Percentiles rank a stretch among this genome's conserved stretches.
Evolutionary conservation across 306 rosid species (phyloP).

Genomic region (Glycine latifolia): DNA sequence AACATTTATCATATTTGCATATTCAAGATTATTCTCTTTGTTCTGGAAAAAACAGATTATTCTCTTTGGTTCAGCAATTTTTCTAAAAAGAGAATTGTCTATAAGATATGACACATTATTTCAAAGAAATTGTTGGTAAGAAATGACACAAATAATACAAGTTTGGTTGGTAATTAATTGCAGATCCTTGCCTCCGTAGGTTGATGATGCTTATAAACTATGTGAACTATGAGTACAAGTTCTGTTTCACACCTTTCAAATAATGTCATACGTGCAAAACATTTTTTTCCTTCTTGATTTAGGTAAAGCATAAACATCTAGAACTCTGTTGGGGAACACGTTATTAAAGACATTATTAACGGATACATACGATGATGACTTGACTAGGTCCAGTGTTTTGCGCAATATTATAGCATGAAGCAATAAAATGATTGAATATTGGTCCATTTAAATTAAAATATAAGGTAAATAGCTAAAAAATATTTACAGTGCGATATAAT

Average conservation of each 20-base stretch:
- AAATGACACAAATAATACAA: background rate
- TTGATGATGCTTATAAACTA: background rate
- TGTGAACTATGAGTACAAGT: background rate
- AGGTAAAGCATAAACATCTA: background rate
- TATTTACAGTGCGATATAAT: no score
- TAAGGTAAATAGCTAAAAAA: no score
- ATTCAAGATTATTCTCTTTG: background rate
- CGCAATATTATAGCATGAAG: background rate
- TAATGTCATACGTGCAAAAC: background rate
- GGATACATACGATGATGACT: conserved; percentile 6
- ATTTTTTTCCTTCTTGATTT: background rate
- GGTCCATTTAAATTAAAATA: no score
- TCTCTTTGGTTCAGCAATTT: background rate
- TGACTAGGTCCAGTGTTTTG: background rate
- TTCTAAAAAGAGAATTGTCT: background rate
- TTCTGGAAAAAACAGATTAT: no score
- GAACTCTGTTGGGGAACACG: background rate
- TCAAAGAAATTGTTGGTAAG: no score
- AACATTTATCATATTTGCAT: no score
- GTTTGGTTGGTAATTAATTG: background rate
- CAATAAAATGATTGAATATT: no score
- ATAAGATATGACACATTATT: no score
- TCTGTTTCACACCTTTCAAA: no score
- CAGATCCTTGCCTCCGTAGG: no score
- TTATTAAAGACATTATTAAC: conserved; percentile 9